Percentiles rank a stretch among this genome's conserved stretches.
These are phyloP conservation scores for Cadophora malorum DNA, from an alignment of 2,329 filamentous ascomycete species.

Conservation along the genomic window DNA sequence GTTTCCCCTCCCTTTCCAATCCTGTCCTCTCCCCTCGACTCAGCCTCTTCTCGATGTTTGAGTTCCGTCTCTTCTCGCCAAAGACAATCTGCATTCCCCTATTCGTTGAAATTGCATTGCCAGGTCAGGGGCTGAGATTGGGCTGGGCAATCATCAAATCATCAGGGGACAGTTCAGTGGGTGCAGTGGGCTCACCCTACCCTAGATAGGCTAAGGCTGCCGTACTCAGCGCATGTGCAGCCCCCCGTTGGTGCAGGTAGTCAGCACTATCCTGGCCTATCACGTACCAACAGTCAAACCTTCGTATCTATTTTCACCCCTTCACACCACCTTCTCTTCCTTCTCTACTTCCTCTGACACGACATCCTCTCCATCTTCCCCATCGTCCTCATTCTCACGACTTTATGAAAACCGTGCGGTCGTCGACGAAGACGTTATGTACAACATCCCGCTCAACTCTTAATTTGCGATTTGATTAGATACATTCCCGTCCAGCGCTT, in stretches of 20 bases:
- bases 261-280: background rate
- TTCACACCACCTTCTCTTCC: background rate
- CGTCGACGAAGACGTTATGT: background rate
- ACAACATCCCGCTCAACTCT: background rate
- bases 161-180: too few relatives aligned
- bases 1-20: background rate
- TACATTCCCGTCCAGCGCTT: background rate
- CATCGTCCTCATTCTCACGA: background rate
- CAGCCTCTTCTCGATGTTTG: background rate
- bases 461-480: slow-evolving; percentile 18
- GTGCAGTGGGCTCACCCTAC: too few relatives aligned
- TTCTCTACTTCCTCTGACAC: background rate
- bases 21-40: background rate
- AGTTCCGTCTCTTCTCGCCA: background rate
- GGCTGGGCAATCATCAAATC: background rate
- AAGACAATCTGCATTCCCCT: slow-evolving; percentile 1
- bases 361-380: background rate
- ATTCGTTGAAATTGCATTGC: slow-evolving; percentile 8
- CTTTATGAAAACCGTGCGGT: background rate
- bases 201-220: background rate
- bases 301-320: slow-evolving; percentile 7
- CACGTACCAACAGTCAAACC: too few relatives aligned
- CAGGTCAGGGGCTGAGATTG: slow-evolving; percentile 4
- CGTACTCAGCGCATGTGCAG: background rate
- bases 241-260: background rate